These are phyloP conservation scores for Beta lomatogona DNA, from an alignment of 179 eudicot species.

Conservation along the genomic window DNA sequence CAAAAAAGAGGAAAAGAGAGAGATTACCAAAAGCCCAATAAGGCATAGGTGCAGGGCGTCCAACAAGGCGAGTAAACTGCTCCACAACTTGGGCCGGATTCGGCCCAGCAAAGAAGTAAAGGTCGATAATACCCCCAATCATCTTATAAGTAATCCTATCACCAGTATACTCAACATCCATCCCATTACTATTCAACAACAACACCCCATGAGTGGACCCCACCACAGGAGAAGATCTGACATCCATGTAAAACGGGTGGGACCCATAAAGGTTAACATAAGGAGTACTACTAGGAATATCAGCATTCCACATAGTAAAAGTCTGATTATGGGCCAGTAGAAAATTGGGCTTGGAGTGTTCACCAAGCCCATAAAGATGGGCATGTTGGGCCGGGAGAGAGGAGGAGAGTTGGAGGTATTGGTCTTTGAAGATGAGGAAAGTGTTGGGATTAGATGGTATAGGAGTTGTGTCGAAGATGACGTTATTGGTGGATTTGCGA, in stretches of 20 bases:
- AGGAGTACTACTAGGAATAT: conserved; percentile 39
- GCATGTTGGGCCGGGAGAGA: conserved; percentile 37
- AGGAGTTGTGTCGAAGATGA: conserved; percentile 55
- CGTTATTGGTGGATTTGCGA: conserved; percentile 52
- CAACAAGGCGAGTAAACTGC: conserved; percentile 60
- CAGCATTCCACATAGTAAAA: conserved; percentile 75
- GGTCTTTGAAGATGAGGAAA: conserved; percentile 65
- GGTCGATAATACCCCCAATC: conserved; percentile 67
- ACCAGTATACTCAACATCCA: conserved; percentile 68
- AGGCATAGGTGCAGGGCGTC: conserved; percentile 82
- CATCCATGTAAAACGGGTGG: conserved; percentile 83
- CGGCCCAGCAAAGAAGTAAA: conserved; percentile 66
- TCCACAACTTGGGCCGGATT: conserved; percentile 47
- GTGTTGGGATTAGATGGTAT: conserved; percentile 24
- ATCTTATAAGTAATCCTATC: conserved; percentile 61
- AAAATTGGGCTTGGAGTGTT: conserved; percentile 69
- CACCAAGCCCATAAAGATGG: conserved; percentile 78
- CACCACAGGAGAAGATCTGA: conserved; percentile 44
- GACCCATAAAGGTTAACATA: conserved; percentile 73
- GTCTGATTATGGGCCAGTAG: conserved; percentile 59
- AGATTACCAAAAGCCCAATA: conserved; percentile 75
- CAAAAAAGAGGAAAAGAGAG: not conserved
- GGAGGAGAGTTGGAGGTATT: conserved; percentile 64
- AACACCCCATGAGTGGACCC: conserved; percentile 65
- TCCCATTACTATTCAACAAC: conserved; percentile 69